Conservation (phyloP, 2,329 filamentous ascomycete genomes). For the Cadophora gregata region DNA sequence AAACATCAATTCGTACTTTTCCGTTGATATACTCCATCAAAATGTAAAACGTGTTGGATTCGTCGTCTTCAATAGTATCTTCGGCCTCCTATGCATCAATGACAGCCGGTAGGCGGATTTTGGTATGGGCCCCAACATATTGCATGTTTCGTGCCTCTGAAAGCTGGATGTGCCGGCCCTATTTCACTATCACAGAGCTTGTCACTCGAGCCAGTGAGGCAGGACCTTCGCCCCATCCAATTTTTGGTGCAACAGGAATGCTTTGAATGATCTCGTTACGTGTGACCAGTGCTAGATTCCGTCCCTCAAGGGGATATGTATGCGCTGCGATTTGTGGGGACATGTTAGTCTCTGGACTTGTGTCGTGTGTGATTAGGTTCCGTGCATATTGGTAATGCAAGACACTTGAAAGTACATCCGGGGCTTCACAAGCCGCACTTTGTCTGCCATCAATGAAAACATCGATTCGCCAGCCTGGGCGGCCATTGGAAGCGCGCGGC, state of each 20-base stretch:
- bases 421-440: too few relatives aligned
- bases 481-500: too few relatives aligned
- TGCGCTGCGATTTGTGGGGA: background rate
- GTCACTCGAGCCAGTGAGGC: constrained; percentile 24
- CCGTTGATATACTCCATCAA: constrained; percentile 27
- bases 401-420: too few relatives aligned
- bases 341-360: too few relatives aligned
- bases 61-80: constrained; percentile 22
- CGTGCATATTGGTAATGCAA: too few relatives aligned
- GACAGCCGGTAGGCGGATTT: constrained; percentile 23
- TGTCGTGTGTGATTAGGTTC: too few relatives aligned
- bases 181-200: constrained; percentile 27
- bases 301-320: background rate
- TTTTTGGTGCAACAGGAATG: background rate
- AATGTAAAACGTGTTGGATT: constrained; percentile 27
- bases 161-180: constrained; percentile 24
- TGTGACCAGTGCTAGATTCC: background rate
- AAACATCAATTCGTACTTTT: constrained; percentile 24
- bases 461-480: too few relatives aligned
- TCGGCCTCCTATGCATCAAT: constrained; percentile 30
- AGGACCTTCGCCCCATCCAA: background rate
- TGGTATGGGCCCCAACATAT: constrained; percentile 25
- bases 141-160: constrained; percentile 26
- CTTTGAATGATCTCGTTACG: too few relatives aligned
- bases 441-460: too few relatives aligned